phyloP scores from a whole-genome alignment of 495 filamentous ascomycete genomes.

The Penicillium arizonense region DNA sequence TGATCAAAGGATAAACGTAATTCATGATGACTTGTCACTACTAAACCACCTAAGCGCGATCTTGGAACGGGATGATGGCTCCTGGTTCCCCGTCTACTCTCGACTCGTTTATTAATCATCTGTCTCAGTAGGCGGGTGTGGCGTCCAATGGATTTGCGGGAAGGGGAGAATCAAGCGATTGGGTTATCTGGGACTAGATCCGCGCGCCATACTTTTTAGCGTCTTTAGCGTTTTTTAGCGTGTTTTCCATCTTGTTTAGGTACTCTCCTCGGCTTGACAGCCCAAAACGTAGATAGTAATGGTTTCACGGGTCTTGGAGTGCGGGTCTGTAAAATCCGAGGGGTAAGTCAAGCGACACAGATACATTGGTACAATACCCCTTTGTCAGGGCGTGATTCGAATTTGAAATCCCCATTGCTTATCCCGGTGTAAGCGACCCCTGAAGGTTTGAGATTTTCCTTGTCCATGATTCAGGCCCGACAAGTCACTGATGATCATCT shows the following conservation, averaged over 20 bases:
- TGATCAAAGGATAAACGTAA: background rate
- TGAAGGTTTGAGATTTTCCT: background rate
- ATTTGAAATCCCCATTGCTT: too few relatives aligned
- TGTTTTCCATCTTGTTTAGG: too few relatives aligned
- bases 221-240: background rate
- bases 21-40: constrained; percentile 1
- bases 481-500: background rate
- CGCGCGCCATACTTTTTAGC: background rate
- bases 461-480: background rate
- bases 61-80: constrained; percentile 1
- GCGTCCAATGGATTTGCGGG: constrained; percentile 7
- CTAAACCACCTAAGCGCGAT: background rate
- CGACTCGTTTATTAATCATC: background rate
- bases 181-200: constrained; percentile 12
- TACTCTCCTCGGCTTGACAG: background rate
- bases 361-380: too few relatives aligned
- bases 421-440: too few relatives aligned
- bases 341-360: too few relatives aligned
- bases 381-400: too few relatives aligned
- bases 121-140: constrained; percentile 14
- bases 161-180: constrained; percentile 15
- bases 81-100: background rate
- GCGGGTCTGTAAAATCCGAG: too few relatives aligned
- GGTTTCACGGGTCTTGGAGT: too few relatives aligned
- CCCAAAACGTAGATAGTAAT: background rate